These are phyloP conservation scores for Cordia subcordata DNA, from an alignment of 257 asterid genomes.

Conservation along the genomic window DNA sequence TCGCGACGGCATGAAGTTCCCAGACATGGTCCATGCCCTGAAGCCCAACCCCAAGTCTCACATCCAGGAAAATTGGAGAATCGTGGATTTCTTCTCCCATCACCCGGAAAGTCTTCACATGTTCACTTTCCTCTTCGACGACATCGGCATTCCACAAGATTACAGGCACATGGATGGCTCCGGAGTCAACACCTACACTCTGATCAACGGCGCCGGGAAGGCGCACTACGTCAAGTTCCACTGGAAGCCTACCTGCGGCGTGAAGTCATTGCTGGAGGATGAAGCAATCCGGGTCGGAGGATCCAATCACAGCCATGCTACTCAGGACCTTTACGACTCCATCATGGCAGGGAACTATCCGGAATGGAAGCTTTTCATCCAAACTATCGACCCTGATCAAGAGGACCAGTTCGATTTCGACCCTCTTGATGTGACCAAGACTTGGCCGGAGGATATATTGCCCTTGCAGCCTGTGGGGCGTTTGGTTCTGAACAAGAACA, in stretches of 20 bases:
- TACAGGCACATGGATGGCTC: conserved; percentile 37
- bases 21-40: conserved; percentile 36
- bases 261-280: conserved; percentile 29
- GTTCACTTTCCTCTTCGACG: conserved; percentile 38
- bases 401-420: conserved; percentile 33
- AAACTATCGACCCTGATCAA: conserved; percentile 26
- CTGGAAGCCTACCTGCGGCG: conserved; percentile 38
- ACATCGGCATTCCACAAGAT: conserved; percentile 37
- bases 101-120: conserved; percentile 36
- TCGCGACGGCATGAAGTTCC: conserved; percentile 38
- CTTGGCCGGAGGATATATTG: conserved; percentile 39
- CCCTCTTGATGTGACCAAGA: conserved; percentile 37
- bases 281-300: conserved; percentile 30
- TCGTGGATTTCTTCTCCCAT: conserved; percentile 35
- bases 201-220: conserved; percentile 32
- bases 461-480: conserved; percentile 37
- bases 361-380: conserved; percentile 38
- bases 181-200: conserved; percentile 33
- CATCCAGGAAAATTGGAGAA: conserved; percentile 33
- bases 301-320: conserved; percentile 38
- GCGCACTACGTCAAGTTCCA: conserved; percentile 33
- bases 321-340: conserved; percentile 35
- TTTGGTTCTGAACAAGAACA: conserved; percentile 34
- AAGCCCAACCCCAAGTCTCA: conserved; percentile 40
- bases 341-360: conserved; percentile 38